A percentile compares a stretch with the other conserved stretches of the same genome.
Conservation (phyloP, 1,284 basidiomycete species). For the Polyporus tsugae region DNA sequence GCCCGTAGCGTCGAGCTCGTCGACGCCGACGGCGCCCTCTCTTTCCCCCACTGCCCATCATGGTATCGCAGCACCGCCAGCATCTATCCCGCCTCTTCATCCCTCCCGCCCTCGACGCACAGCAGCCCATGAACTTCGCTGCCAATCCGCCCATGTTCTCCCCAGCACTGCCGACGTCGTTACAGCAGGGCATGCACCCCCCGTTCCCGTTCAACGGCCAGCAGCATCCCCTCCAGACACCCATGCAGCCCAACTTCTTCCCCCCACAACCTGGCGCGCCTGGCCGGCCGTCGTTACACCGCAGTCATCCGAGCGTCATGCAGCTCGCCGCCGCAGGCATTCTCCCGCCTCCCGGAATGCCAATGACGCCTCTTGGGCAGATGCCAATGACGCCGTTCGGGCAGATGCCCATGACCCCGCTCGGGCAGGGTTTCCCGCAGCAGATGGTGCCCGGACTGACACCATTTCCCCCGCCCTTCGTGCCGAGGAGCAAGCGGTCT, state of each 20-base stretch:
- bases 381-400: constrained; percentile 68
- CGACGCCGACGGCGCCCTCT: constrained; percentile 11
- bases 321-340: constrained; percentile 66
- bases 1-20: constrained; percentile 20
- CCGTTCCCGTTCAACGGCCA: constrained; percentile 52
- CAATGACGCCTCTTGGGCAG: constrained; percentile 63
- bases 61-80: constrained; percentile 40
- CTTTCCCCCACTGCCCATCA: constrained; percentile 13
- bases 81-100: constrained; percentile 47
- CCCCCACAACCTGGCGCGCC: constrained; percentile 59
- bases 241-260: constrained; percentile 72
- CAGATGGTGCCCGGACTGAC: constrained; percentile 55
- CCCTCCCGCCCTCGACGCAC: constrained; percentile 42
- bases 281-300: constrained; percentile 55
- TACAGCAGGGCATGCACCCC: constrained; percentile 65
- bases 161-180: constrained; percentile 66
- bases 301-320: constrained; percentile 67
- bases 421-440: constrained; percentile 64
- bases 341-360: constrained; percentile 60
- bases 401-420: constrained; percentile 63
- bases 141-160: constrained; percentile 61
- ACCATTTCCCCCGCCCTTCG: constrained; percentile 54
- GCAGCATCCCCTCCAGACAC: constrained; percentile 63
- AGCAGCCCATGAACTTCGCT: constrained; percentile 42
- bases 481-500: constrained; percentile 64